These are phyloP conservation scores for Cardiospermum halicacabum DNA, from an alignment of 345 rosid genomes.

Conservation along the genomic window DNA sequence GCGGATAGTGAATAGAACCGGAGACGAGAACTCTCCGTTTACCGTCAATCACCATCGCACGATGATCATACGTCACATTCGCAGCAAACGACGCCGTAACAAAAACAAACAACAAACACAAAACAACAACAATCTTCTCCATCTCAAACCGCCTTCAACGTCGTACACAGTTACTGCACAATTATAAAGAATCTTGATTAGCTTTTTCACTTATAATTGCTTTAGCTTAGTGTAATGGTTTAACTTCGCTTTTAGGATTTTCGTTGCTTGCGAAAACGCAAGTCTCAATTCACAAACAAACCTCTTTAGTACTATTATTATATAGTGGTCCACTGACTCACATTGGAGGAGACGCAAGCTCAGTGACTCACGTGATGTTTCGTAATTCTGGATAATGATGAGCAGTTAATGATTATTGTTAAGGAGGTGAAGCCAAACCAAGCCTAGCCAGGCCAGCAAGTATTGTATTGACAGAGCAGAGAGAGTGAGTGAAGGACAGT, in stretches of 20 bases:
- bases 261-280: conserved; percentile 1
- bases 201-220: neutral
- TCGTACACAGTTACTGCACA: neutral
- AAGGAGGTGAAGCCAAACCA: too few species aligned
- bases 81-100: conserved; percentile 37
- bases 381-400: neutral
- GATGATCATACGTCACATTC: conserved; percentile 75
- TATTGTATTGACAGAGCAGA: too few species aligned
- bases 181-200: neutral
- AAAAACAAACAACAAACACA: conserved; percentile 17
- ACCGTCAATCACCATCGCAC: conserved; percentile 75
- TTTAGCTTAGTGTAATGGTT: neutral
- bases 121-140: neutral
- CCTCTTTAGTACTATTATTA: too few species aligned
- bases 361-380: too few species aligned
- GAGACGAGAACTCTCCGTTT: conserved; percentile 68
- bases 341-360: too few species aligned
- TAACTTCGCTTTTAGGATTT: neutral
- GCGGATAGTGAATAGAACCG: conserved; percentile 96
- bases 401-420: too few species aligned
- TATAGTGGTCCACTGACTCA: too few species aligned
- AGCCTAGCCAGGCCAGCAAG: too few species aligned
- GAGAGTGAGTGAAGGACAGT: neutral
- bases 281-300: neutral
- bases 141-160: neutral